Percentiles rank a stretch among this genome's conserved stretches.
phyloP scores from a whole-genome alignment of 2,329 filamentous ascomycete genomes.

The Nemania sp. region DNA sequence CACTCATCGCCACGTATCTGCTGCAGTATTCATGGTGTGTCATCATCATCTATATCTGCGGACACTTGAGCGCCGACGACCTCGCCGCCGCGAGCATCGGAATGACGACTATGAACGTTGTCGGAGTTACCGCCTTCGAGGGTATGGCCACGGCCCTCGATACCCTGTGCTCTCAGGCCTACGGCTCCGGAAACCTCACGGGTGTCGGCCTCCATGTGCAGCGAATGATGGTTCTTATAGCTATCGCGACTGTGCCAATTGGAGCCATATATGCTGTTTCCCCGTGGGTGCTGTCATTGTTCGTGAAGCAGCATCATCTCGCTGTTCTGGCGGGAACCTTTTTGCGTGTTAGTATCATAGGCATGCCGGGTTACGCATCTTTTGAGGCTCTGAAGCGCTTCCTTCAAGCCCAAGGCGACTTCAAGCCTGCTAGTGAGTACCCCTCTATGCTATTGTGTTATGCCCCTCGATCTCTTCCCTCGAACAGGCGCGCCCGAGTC shows the following conservation, averaged over 20 bases:
- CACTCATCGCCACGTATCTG: slow-evolving; percentile 57
- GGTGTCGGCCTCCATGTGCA: slow-evolving; percentile 58
- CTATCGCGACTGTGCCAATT: slow-evolving; percentile 52
- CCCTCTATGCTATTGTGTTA: too few relatives aligned
- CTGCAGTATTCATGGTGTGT: slow-evolving; percentile 58
- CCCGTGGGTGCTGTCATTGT: slow-evolving; percentile 48
- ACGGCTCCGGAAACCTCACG: slow-evolving; percentile 52
- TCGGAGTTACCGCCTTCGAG: slow-evolving; percentile 56
- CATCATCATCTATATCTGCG: slow-evolving; percentile 56
- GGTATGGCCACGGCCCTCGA: slow-evolving; percentile 58
- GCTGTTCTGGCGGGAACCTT: slow-evolving; percentile 55
- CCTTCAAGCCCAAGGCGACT: slow-evolving; percentile 59
- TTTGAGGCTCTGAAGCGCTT: slow-evolving; percentile 61
- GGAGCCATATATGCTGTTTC: slow-evolving; percentile 54
- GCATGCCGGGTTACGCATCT: slow-evolving; percentile 56
- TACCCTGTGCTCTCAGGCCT: slow-evolving; percentile 56
- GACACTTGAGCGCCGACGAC: slow-evolving; percentile 56
- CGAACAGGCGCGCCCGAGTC: too few relatives aligned
- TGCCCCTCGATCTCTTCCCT: too few relatives aligned
- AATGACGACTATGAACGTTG: slow-evolving; percentile 59
- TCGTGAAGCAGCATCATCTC: slow-evolving; percentile 52
- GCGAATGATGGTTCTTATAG: slow-evolving; percentile 56
- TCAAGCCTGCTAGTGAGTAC: too few relatives aligned
- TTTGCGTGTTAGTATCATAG: slow-evolving; percentile 52
- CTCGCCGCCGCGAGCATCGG: slow-evolving; percentile 57